Conservation (phyloP, 2,329 filamentous ascomycete genomes). For the Cryoendolithus antarcticus region DNA sequence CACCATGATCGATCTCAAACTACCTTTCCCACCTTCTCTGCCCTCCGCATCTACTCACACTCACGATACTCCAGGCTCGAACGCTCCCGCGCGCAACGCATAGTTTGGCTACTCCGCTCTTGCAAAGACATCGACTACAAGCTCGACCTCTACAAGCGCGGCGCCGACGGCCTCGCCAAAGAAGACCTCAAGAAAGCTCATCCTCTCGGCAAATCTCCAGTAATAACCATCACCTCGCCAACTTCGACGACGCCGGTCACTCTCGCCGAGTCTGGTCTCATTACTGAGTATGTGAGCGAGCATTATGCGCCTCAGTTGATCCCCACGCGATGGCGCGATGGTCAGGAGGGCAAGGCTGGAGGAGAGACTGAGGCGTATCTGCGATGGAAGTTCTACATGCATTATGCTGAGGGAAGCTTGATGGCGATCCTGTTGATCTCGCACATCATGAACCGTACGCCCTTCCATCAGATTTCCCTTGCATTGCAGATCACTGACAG, state of each 20-base stretch:
- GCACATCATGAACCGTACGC: conserved; percentile 47
- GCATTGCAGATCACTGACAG: neutral
- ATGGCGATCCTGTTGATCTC: conserved; percentile 59
- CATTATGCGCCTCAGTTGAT: conserved; percentile 43
- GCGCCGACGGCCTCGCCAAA: conserved; percentile 54
- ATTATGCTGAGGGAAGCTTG: conserved; percentile 75
- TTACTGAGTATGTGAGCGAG: conserved; percentile 71
- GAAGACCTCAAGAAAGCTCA: conserved; percentile 65
- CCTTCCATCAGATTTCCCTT: neutral
- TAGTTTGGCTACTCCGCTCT: conserved; percentile 78
- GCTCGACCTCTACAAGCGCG: conserved; percentile 64
- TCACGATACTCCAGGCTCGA: too few species aligned
- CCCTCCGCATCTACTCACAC: too few species aligned
- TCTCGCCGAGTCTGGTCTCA: conserved; percentile 70
- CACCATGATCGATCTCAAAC: too few species aligned
- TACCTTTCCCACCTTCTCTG: too few species aligned
- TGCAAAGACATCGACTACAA: conserved; percentile 62
- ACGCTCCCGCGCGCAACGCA: conserved; percentile 67
- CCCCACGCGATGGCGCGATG: conserved; percentile 40
- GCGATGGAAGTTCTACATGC: conserved; percentile 57
- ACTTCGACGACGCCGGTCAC: conserved; percentile 39
- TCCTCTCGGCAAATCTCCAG: conserved; percentile 75
- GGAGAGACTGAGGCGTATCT: conserved; percentile 49
- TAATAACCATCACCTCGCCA: conserved; percentile 52
- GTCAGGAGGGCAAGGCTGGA: conserved; percentile 42